A percentile compares a stretch with the other conserved stretches of the same genome.
phyloP scores from a whole-genome alignment of 164 flowering plant genomes.

The Aristolochia fimbriata region DNA sequence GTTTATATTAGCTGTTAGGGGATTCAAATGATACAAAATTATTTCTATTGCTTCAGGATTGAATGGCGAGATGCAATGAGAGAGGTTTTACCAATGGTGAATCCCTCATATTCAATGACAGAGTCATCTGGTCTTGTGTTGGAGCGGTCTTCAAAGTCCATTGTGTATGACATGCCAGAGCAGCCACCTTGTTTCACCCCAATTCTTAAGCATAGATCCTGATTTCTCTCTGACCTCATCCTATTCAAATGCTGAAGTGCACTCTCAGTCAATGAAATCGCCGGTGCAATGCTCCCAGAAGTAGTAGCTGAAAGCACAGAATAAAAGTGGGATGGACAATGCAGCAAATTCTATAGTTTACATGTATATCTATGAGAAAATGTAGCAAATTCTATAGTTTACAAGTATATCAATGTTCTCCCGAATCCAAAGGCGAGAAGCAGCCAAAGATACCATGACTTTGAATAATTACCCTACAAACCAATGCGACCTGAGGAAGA shows the following conservation, averaged over 20 bases:
- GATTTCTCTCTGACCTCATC: conserved; percentile 71
- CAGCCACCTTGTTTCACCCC: conserved; percentile 99
- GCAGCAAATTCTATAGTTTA: background rate
- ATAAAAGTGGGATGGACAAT: background rate
- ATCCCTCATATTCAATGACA: conserved; percentile 73
- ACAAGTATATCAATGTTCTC: background rate
- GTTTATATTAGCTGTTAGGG: too few relatives aligned
- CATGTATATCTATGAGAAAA: background rate
- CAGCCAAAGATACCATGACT: background rate
- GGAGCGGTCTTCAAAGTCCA: conserved; percentile 84
- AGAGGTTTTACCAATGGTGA: conserved; percentile 56
- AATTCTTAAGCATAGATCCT: conserved; percentile 85
- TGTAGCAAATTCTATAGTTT: background rate
- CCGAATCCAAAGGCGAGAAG: background rate
- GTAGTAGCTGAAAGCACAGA: conserved; percentile 41
- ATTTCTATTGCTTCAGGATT: background rate
- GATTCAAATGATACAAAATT: background rate
- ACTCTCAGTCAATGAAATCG: conserved; percentile 67
- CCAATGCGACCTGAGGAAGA: too few relatives aligned
- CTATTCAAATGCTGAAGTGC: conserved; percentile 79
- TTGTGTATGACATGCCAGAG: conserved; percentile 95
- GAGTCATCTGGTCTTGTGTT: conserved; percentile 86
- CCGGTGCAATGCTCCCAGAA: conserved; percentile 58
- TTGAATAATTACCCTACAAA: too few relatives aligned
- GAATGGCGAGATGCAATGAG: background rate